phyloP scores from a whole-genome alignment of 1,284 basidiomycete species.

The Laetiporus sulphureus region DNA sequence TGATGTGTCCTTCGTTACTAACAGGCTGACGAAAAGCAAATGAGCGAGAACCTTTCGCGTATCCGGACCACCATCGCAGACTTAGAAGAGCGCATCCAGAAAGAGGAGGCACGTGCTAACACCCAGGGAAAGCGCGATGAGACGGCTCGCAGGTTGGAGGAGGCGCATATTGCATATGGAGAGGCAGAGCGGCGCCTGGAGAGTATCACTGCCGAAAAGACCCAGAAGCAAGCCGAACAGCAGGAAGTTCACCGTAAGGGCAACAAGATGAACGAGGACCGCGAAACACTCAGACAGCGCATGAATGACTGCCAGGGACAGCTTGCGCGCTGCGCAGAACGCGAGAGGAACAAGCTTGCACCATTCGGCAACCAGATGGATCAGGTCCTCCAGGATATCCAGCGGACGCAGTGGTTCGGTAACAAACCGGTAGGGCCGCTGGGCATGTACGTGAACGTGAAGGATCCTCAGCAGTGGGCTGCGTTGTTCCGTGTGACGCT shows the following conservation, averaged over 20 bases:
- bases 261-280: conserved; percentile 27
- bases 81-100: conserved; percentile 45
- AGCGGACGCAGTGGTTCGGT: conserved; percentile 55
- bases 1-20: too few relatives aligned
- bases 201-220: conserved; percentile 29
- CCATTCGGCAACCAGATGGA: conserved; percentile 63
- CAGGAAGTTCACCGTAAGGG: conserved; percentile 30
- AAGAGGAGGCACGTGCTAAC: conserved; percentile 47
- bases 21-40: conserved; percentile 24
- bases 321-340: conserved; percentile 39
- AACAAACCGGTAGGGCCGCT: conserved; percentile 81
- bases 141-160: conserved; percentile 41
- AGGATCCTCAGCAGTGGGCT: conserved; percentile 63
- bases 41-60: conserved; percentile 35
- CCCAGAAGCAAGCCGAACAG: conserved; percentile 25
- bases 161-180: conserved; percentile 26
- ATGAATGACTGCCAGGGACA: conserved; percentile 40
- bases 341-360: conserved; percentile 49
- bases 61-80: conserved; percentile 41
- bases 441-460: conserved; percentile 75
- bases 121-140: conserved; percentile 58
- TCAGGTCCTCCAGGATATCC: conserved; percentile 51
- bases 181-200: conserved; percentile 23
- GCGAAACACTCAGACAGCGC: conserved; percentile 26
- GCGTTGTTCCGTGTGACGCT: conserved; percentile 63